These are phyloP conservation scores for Leishmania tropica DNA, from an alignment of 208 protist genomes.

Conservation along the genomic window DNA sequence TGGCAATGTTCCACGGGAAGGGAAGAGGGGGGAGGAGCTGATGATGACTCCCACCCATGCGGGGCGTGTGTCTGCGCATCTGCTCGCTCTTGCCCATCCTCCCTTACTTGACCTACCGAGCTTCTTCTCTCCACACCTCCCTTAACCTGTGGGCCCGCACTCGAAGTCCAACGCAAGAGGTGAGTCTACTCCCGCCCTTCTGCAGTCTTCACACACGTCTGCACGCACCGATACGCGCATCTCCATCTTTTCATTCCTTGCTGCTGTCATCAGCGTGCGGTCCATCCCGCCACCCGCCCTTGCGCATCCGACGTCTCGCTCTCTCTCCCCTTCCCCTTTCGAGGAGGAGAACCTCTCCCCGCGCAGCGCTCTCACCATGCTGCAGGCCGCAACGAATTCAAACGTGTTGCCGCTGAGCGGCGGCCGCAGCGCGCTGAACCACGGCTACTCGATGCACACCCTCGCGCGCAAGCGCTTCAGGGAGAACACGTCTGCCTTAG, in stretches of 20 bases:
- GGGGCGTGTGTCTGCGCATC: background rate
- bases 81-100: background rate
- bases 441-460: constrained; percentile 53
- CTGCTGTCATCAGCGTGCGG: background rate
- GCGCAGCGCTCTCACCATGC: background rate
- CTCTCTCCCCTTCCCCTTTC: background rate
- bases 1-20: background rate
- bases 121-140: background rate
- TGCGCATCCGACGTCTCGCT: background rate
- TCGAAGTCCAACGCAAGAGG: background rate
- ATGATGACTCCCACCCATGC: background rate
- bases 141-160: background rate
- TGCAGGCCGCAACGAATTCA: constrained; percentile 22
- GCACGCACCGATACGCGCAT: background rate
- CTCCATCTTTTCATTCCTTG: background rate
- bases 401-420: constrained; percentile 23
- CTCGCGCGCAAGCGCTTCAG: constrained; percentile 54
- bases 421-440: constrained; percentile 27
- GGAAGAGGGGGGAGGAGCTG: background rate
- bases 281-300: background rate
- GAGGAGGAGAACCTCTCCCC: background rate
- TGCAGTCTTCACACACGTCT: background rate
- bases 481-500: constrained; percentile 66
- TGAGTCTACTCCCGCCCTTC: background rate
- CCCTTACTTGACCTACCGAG: background rate